phyloP scores from a whole-genome alignment of 2,329 filamentous ascomycete genomes.

The Fusarium nisikadoi region DNA sequence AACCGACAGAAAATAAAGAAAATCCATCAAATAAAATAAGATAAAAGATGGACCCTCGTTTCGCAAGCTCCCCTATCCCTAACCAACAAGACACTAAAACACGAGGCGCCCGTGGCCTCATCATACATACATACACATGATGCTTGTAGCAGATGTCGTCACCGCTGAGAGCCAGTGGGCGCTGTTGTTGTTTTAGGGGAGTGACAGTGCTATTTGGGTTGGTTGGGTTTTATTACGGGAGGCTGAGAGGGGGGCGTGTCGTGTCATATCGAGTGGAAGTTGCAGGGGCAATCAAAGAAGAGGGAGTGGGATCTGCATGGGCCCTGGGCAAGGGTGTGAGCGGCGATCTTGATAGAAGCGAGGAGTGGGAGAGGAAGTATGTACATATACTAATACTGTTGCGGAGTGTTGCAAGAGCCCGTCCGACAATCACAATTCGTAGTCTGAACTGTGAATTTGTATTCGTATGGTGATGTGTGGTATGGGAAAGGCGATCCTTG shows the following conservation, averaged over 20 bases:
- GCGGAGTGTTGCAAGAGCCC: constrained; percentile 25
- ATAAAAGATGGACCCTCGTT: constrained; percentile 29
- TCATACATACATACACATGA: not conserved
- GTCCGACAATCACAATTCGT: constrained; percentile 29
- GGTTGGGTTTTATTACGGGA: constrained; percentile 11
- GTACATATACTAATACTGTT: constrained; percentile 10
- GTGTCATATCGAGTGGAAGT: constrained; percentile 29
- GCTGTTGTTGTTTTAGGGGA: constrained; percentile 22
- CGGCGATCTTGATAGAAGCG: constrained; percentile 33
- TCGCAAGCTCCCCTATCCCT: not conserved
- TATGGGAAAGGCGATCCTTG: constrained; percentile 26
- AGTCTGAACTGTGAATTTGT: constrained; percentile 3
- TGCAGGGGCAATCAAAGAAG: constrained; percentile 1
- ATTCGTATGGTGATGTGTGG: constrained; percentile 15
- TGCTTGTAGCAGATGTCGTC: constrained; percentile 30
- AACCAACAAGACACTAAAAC: constrained; percentile 30
- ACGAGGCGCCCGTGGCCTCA: constrained; percentile 21
- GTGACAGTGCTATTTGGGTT: not conserved
- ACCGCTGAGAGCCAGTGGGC: constrained; percentile 19
- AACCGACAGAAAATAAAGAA: not conserved
- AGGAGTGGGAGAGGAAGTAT: not conserved
- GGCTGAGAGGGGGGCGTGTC: constrained; percentile 25
- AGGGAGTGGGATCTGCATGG: constrained; percentile 27
- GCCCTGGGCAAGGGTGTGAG: constrained; percentile 20
- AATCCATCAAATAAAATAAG: not conserved